These are phyloP conservation scores for Penicillium sp. DNA, from an alignment of 2,329 filamentous ascomycete genomes.

Conservation along the genomic window DNA sequence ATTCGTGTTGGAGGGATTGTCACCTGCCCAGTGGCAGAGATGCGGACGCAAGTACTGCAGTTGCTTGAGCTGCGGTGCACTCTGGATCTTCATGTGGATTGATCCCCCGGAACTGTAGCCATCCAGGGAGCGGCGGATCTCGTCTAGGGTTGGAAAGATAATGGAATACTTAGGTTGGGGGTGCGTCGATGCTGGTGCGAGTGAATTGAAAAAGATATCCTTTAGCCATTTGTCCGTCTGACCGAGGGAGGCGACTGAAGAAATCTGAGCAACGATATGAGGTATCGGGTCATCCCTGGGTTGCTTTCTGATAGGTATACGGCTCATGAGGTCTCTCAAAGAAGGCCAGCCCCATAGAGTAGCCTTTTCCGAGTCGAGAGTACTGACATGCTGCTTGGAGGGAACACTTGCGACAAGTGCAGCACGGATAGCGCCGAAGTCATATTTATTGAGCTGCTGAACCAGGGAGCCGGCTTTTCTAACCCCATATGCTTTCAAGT, in stretches of 20 bases:
- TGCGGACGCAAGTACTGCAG: conserved; percentile 68
- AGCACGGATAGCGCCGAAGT: conserved; percentile 68
- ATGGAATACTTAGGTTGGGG: conserved; percentile 60
- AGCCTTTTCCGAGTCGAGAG: conserved; percentile 41
- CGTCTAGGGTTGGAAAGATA: conserved; percentile 76
- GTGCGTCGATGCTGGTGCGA: conserved; percentile 24
- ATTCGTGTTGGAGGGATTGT: conserved; percentile 32
- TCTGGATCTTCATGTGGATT: conserved; percentile 78
- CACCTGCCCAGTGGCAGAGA: conserved; percentile 73
- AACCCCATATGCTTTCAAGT: conserved; percentile 67
- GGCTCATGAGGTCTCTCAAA: conserved; percentile 58
- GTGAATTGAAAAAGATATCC: conserved; percentile 57
- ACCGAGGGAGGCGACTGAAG: conserved; percentile 78
- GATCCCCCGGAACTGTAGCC: conserved; percentile 75
- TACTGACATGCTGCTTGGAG: conserved; percentile 57
- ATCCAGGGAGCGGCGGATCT: conserved; percentile 72
- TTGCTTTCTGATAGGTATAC: conserved; percentile 44
- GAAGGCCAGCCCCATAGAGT: conserved; percentile 77
- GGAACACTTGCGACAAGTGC: conserved; percentile 78
- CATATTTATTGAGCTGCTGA: conserved; percentile 58
- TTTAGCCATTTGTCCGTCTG: conserved; percentile 69
- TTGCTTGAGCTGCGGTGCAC: conserved; percentile 68
- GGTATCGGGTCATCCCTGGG: neutral
- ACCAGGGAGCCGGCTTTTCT: conserved; percentile 55
- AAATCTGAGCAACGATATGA: conserved; percentile 54